Evolutionary conservation across 495 filamentous ascomycete species (phyloP).

Genomic region (Talaromyces ruber): DNA sequence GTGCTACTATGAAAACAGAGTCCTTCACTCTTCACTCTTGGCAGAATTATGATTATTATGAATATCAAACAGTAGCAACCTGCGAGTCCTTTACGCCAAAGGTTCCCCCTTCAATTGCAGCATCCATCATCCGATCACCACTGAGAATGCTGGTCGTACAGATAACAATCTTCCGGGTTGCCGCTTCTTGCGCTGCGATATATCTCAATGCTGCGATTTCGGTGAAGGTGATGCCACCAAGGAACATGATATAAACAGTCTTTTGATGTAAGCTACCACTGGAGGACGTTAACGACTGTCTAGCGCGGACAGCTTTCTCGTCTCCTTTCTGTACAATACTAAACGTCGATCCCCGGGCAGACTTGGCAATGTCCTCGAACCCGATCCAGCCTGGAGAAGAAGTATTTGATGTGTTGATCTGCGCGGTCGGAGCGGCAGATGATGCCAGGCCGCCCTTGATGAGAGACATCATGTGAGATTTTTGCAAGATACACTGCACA

Average conservation of each 20-base stretch:
- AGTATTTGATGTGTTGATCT: conserved; percentile 40
- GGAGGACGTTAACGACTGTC: conserved; percentile 57
- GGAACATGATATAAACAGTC: conserved; percentile 85
- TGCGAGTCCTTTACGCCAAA: conserved; percentile 33
- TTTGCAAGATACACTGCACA: conserved; percentile 92
- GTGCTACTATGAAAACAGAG: neutral
- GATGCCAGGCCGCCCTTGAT: conserved; percentile 40
- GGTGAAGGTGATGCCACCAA: conserved; percentile 90
- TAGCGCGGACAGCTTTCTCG: conserved; percentile 85
- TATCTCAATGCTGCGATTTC: conserved; percentile 94
- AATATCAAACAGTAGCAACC: neutral
- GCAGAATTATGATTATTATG: neutral
- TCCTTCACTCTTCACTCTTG: too few relatives aligned
- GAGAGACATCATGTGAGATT: conserved; percentile 67
- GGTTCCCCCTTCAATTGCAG: conserved; percentile 64
- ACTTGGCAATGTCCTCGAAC: conserved; percentile 83
- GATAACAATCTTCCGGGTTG: conserved; percentile 76
- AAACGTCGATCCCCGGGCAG: conserved; percentile 77
- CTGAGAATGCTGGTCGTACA: conserved; percentile 86
- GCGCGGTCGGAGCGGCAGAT: conserved; percentile 28
- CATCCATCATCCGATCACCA: conserved; percentile 83
- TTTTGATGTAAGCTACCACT: conserved; percentile 59
- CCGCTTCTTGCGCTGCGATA: conserved; percentile 78
- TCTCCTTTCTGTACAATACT: conserved; percentile 90
- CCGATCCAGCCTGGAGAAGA: conserved; percentile 78